Conservation (phyloP, 1,284 basidiomycete genomes). For the Mycosarcoma mackinlayi region DNA sequence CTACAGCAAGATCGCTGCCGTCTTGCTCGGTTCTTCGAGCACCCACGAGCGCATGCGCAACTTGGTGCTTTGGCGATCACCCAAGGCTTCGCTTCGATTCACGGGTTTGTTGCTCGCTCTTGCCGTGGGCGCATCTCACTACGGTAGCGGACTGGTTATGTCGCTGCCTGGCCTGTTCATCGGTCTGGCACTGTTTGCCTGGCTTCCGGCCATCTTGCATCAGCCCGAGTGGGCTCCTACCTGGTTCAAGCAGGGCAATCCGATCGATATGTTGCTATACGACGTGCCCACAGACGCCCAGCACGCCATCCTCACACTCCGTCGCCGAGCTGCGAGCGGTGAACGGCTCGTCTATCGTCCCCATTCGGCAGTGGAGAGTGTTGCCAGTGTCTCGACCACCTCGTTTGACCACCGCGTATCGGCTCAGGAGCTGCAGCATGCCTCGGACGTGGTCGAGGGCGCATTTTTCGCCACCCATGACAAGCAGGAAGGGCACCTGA, state of each 20-base stretch:
- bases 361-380: neutral
- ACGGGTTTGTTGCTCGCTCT: slow-evolving; percentile 15
- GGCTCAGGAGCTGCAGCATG: slow-evolving; percentile 21
- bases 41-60: slow-evolving; percentile 50
- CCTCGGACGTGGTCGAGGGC: slow-evolving; percentile 24
- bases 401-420: slow-evolving; percentile 32
- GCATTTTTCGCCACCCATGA: slow-evolving; percentile 14
- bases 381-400: slow-evolving; percentile 13
- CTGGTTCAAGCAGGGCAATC: slow-evolving; percentile 17
- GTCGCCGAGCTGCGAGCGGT: slow-evolving; percentile 40
- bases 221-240: slow-evolving; percentile 43
- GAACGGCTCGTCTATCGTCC: slow-evolving; percentile 28
- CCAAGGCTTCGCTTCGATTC: slow-evolving; percentile 36
- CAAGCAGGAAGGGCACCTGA: slow-evolving; percentile 15
- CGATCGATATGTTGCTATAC: slow-evolving; percentile 44
- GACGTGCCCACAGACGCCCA: slow-evolving; percentile 58
- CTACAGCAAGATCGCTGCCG: slow-evolving; percentile 21
- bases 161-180: slow-evolving; percentile 34
- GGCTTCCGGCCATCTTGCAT: slow-evolving; percentile 45
- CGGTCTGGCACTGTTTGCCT: slow-evolving; percentile 40
- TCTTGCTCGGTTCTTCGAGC: slow-evolving; percentile 26
- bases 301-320: slow-evolving; percentile 41
- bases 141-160: slow-evolving; percentile 13
- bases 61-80: slow-evolving; percentile 33
- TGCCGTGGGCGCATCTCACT: slow-evolving; percentile 6